Percentiles rank a stretch among this genome's conserved stretches.
Evolutionary conservation across 2,329 filamentous ascomycete genomes (phyloP).

Genomic region (Rhynchosporium agropyri): DNA sequence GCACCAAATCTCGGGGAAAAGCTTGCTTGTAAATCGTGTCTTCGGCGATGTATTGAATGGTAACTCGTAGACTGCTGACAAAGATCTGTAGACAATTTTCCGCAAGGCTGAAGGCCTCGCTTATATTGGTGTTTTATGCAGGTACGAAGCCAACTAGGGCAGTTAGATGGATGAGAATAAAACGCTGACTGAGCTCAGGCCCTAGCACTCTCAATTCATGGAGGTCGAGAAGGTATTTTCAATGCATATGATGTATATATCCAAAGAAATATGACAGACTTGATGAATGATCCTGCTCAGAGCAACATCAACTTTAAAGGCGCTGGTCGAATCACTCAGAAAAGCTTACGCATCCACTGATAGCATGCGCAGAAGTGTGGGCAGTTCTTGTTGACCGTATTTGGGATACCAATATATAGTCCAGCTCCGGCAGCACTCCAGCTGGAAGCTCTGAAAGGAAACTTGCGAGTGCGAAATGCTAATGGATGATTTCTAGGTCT

Average conservation of each 20-base stretch:
- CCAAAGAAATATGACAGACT: not conserved
- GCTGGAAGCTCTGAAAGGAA: too few species aligned
- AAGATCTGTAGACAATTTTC: not conserved
- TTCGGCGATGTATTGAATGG: constrained; percentile 14
- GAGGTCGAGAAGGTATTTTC: not conserved
- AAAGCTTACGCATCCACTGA: not conserved
- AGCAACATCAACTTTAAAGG: not conserved
- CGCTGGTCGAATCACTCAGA: not conserved
- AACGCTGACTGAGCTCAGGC: not conserved
- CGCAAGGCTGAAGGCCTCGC: constrained; percentile 4
- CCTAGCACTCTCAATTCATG: not conserved
- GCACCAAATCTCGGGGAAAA: not conserved
- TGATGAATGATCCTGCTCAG: not conserved
- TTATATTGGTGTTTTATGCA: constrained; percentile 23
- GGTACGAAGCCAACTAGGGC: not conserved
- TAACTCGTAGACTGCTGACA: constrained; percentile 16
- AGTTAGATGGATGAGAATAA: not conserved
- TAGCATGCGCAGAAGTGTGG: not conserved
- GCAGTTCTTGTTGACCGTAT: not conserved
- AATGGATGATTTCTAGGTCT: too few species aligned
- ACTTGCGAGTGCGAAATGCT: too few species aligned
- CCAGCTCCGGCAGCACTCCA: too few species aligned
- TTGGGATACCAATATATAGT: not conserved
- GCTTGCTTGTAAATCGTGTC: constrained; percentile 10
- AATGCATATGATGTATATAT: not conserved